Percentiles rank a stretch among this genome's conserved stretches.
phyloP scores from a whole-genome alignment of 306 rosid species.

The Ceratonia siliqua region DNA sequence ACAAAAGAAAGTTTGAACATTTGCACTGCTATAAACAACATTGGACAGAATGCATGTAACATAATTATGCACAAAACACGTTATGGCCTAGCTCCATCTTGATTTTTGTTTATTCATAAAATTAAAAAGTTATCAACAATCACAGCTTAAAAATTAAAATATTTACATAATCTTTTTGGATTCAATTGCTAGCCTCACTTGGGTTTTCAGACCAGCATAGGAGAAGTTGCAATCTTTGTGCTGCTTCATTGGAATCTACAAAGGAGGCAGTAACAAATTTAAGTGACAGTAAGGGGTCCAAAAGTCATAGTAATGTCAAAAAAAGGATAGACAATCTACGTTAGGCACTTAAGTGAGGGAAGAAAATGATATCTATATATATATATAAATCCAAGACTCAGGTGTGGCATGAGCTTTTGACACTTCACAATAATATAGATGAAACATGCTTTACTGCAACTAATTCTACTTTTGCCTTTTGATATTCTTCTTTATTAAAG shows the following conservation, averaged over 20 bases:
- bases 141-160: constrained; percentile 23
- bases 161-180: constrained; percentile 69
- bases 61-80: constrained; percentile 7
- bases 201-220: constrained; percentile 96
- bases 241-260: constrained; percentile 91
- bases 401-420: neutral
- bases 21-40: constrained; percentile 5
- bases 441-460: neutral
- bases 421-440: neutral
- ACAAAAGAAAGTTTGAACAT: neutral
- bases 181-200: constrained; percentile 92
- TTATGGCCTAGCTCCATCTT: constrained; percentile 7
- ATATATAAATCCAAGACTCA: neutral
- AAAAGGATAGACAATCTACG: constrained; percentile 26
- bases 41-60: neutral
- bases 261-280: constrained; percentile 31
- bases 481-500: neutral
- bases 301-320: constrained; percentile 11
- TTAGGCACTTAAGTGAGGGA: neutral
- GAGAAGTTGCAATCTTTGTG: constrained; percentile 99
- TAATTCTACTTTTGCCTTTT: neutral
- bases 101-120: neutral
- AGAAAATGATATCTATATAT: neutral
- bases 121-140: constrained; percentile 12
- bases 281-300: constrained; percentile 29